Base-by-base conservation (phyloP, 805 yeast genomes). In the Candida xiaguanensis region DNA sequence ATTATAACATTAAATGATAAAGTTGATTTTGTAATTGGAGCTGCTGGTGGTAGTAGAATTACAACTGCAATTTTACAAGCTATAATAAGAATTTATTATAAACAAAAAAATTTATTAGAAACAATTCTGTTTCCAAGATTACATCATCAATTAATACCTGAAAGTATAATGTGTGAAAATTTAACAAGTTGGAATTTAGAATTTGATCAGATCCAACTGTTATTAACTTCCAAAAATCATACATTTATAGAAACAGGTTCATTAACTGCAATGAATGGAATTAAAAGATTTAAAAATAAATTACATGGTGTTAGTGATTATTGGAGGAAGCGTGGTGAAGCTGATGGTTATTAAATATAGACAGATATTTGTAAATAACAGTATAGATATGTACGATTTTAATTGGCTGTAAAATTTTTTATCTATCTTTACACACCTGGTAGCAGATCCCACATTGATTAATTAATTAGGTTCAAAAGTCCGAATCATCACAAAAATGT, bases 31-130 rank as follows among this genome's bases (percentile, higher is more conserved):
- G 76, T 84, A 4, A 73, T 91, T 42, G 98, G 97, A 0, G 93
- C 96, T 0, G 95, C 97, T 1, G 99, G 99, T 8, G 98, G 98
- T 0, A 82, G 93, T 5, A 68, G 93, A 40, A 91, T 91, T 36
- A 71, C 85, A 11, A 86, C 96, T 0, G 77, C 95, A 1, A 78
- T 91, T 3, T 74, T 91, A 40, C 93, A 89, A 56, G 89, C 91
- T 0, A 73, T 91, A 13, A 71, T 85, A 1, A 65, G 96, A 38
- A 63, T 68, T 2, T 79, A 81, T 45, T 78, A 77, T 55, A 76
- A 79, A 52, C 60, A 72, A 2, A 55, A 78, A 63, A 70, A 80
- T 1, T 55, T 89, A 3, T 63, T 87, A 16, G 82, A 85, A 39
- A 72, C 88, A 0, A 72, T 90, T 16, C 77, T 95, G 0, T 82